Evolutionary conservation across 2,329 filamentous ascomycete genomes (phyloP), one percentile per base, ranked within the genome.

Genomic region (Xylaria sp.): DNA sequence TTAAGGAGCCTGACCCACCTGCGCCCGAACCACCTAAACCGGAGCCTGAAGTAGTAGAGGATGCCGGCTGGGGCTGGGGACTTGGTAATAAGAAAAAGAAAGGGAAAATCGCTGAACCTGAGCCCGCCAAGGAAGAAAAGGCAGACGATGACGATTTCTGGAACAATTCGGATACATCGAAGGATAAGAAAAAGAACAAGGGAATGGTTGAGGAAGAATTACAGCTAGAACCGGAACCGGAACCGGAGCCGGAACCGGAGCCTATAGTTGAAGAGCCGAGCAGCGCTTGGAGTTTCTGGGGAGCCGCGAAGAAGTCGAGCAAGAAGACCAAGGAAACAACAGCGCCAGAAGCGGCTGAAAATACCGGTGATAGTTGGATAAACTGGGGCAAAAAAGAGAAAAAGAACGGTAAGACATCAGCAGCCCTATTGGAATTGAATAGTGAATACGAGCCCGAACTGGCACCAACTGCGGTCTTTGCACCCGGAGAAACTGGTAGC

Each of bases 271-370:
- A 79, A 41, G 82, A 84, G 29, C 43, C 56, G 23, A 56, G 58
- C 55, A 83, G 83, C 59, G 84, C 85, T 66, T 85, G 85, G 72
- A 81, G 78, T 61, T 81, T 82, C 48, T 87, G 85, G 79, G 83
- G 81, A 31, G 84, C 81, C 53, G 77, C 79, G 10, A 85, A 85
- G 69, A 85, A 85, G 63, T 71, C 59, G 9, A 77, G 58, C 2
- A 77, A 77, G 68, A 74, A 75, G 48, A 13, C 38, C 3, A 62
- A 57, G 46, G 66, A 69, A 15, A 6, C 59, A 67, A 23, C 29
- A 54, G 13, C 37, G 38, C 17, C 57, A n/a, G 54, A 66, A 15
- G 41, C 21, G 19, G 27, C 27, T 21, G 57, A 61, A n/a, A 63
- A 60, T 29, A 47, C 54, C n/a, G 31, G 54, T 11, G 64, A 63